phyloP scores from a whole-genome alignment of 805 yeast genomes.

The Schwanniomyces sp. region DNA sequence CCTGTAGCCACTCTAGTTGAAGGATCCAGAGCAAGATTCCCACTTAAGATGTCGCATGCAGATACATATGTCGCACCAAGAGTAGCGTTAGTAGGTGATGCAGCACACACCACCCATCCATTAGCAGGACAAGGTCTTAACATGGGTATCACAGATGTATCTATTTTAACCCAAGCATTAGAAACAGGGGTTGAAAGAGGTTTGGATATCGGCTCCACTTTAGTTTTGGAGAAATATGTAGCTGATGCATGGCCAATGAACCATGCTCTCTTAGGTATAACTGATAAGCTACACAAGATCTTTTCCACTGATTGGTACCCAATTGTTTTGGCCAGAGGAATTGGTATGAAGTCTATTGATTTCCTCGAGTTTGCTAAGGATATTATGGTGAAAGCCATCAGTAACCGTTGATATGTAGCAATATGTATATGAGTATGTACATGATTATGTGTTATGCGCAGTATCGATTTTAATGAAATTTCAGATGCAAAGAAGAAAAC shows the following conservation, averaged over 20 bases:
- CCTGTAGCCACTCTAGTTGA: constrained; percentile 58
- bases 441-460: background rate
- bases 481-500: no score
- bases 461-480: background rate
- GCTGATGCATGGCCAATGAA: constrained; percentile 79
- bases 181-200: constrained; percentile 76
- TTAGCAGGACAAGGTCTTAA: constrained; percentile 97
- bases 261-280: constrained; percentile 79
- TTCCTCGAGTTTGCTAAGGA: constrained; percentile 64
- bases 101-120: constrained; percentile 97
- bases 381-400: constrained; percentile 54
- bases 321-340: constrained; percentile 67
- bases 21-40: constrained; percentile 81
- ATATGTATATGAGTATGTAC: background rate
- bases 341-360: constrained; percentile 75
- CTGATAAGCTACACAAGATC: constrained; percentile 88
- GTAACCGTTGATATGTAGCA: constrained; percentile 18
- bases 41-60: constrained; percentile 84
- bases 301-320: constrained; percentile 75
- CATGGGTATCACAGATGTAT: constrained; percentile 95
- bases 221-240: constrained; percentile 86
- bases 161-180: constrained; percentile 63
- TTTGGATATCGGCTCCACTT: constrained; percentile 77
- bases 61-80: constrained; percentile 84
- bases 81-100: constrained; percentile 94